Percentiles rank a stretch among this genome's conserved stretches.
phyloP scores from a whole-genome alignment of 2,329 filamentous ascomycete genomes.

The Xylariaceae sp. region DNA sequence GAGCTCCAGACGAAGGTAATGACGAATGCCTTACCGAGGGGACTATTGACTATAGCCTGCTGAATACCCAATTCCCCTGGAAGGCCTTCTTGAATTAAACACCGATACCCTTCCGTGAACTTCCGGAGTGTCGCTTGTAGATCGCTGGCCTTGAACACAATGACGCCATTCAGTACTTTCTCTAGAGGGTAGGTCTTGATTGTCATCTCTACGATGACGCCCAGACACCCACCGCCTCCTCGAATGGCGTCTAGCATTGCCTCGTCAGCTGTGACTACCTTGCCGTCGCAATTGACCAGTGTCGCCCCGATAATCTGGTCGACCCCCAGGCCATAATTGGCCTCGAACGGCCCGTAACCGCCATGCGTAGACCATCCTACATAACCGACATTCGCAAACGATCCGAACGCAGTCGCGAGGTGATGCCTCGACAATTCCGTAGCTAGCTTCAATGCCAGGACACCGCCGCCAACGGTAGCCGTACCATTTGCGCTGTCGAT shows the following conservation, averaged over 20 bases:
- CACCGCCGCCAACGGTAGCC: conserved; percentile 32
- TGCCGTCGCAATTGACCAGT: conserved; percentile 33
- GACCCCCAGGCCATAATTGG: conserved; percentile 30
- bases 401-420: conserved; percentile 23
- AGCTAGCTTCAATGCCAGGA: conserved; percentile 25
- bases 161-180: conserved; percentile 26
- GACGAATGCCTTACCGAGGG: neutral
- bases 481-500: conserved; percentile 21
- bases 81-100: too few species aligned
- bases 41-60: neutral
- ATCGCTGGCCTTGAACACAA: conserved; percentile 30
- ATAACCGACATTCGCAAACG: conserved; percentile 26
- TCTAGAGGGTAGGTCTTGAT: conserved; percentile 34
- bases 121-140: conserved; percentile 19
- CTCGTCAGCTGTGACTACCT: conserved; percentile 32
- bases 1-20: neutral
- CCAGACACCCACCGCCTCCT: conserved; percentile 35
- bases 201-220: conserved; percentile 35
- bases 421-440: conserved; percentile 23
- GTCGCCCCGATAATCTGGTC: conserved; percentile 35
- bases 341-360: conserved; percentile 29
- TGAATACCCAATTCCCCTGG: too few species aligned
- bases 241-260: conserved; percentile 33
- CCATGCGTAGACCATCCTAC: conserved; percentile 31
- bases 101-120: too few species aligned